Evolutionary conservation across 2,329 filamentous ascomycete genomes (phyloP).

Genomic region (Cordyceps militaris): DNA sequence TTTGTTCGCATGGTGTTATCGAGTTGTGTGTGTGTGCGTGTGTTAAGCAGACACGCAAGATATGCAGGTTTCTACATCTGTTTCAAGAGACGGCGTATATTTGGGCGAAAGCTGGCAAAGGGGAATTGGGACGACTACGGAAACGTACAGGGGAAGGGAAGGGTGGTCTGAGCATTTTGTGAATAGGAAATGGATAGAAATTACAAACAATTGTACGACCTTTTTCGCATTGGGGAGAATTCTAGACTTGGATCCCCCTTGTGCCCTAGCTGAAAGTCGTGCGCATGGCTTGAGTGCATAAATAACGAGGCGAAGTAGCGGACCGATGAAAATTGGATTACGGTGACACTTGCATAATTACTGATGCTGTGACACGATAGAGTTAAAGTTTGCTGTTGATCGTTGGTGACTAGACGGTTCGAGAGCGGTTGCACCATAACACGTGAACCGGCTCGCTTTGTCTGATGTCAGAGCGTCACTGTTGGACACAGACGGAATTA

Average conservation of each 20-base stretch:
- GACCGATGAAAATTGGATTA: not conserved
- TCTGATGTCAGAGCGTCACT: not conserved
- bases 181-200: conserved; percentile 8
- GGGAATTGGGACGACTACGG: not conserved
- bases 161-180: not conserved
- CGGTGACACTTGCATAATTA: not conserved
- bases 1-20: conserved; percentile 4
- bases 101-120: not conserved
- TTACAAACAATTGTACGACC: conserved; percentile 7
- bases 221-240: not conserved
- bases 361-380: not conserved
- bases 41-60: too few species aligned
- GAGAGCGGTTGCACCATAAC: not conserved
- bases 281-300: not conserved
- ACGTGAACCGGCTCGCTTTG: not conserved
- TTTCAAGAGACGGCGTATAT: not conserved
- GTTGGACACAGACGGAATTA: not conserved
- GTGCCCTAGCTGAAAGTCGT: not conserved
- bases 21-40: not conserved
- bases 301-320: not conserved
- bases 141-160: not conserved
- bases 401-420: not conserved
- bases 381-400: not conserved
- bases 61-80: not conserved
- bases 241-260: not conserved